Base-by-base conservation (phyloP, 495 filamentous ascomycete species). In the Xylaria telfairii region DNA sequence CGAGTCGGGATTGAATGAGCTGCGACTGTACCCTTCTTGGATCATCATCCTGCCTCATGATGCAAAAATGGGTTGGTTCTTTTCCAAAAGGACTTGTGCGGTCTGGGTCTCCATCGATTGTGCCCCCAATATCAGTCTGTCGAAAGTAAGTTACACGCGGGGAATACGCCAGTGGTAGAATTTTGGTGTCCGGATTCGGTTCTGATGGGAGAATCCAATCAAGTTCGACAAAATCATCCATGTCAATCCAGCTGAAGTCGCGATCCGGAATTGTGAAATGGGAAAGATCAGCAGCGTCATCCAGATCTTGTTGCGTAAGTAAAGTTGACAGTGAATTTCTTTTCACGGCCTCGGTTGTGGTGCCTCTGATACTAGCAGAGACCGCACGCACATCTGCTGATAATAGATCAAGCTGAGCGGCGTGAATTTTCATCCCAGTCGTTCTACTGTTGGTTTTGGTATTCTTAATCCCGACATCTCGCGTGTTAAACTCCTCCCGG, bases 191-290 rank as follows among this genome's bases (percentile, higher is more conserved):
- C 26, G 96, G 96, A 70, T 97, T 95, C 32, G 92, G 91, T 74
- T 96, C 92, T 32, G 92, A 92, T 0, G 96, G 95, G 21, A 98
- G 82, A 68, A 97, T 92, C 94, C 95, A 98, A 77, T 97, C 96
- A 12, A 98, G 85, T 79, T 99, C 96, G 32, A 98, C 93, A 82
- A 98, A 98, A 77, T 99, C 96, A 80, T 99, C 96, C 94, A 98
- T 98, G 78, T 99, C 96, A 75, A 98, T 92, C 96, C 96, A 99
- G 65, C 89, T 91, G 73, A 93, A 88, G 78, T 99, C 96, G 46
- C 95, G 93, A 76, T 99, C 96, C 0, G 94, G 94, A 68, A 99
- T 97, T 0, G 90, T 94, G 78, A 98, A 98, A 37, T 92, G 89
- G 21, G 95, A 97, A 54, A 97, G 84, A 80, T 98, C 94, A 8